phyloP scores from a whole-genome alignment of 495 filamentous ascomycete genomes.

The Daldinia grandis region DNA sequence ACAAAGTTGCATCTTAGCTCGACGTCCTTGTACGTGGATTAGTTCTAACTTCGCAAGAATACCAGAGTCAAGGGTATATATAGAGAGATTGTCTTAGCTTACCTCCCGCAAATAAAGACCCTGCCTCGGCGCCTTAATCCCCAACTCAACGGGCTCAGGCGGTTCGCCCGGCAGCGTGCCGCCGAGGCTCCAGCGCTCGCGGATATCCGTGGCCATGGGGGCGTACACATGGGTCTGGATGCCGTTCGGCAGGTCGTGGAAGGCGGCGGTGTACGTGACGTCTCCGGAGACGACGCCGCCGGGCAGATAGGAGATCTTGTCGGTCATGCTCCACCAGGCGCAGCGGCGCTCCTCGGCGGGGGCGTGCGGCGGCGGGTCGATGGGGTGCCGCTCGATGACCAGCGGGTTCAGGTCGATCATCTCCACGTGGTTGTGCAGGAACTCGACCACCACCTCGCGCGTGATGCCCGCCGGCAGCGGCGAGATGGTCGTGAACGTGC shows the following conservation, averaged over 20 bases:
- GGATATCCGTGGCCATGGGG: constrained; percentile 70
- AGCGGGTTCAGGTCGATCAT: constrained; percentile 88
- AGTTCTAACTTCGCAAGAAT: neutral
- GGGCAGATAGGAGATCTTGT: constrained; percentile 77
- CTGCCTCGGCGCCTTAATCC: constrained; percentile 64
- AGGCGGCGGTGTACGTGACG: constrained; percentile 77
- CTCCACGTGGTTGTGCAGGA: constrained; percentile 73
- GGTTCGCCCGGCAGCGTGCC: constrained; percentile 72
- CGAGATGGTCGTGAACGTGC: constrained; percentile 73
- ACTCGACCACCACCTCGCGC: constrained; percentile 70
- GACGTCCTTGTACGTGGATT: constrained; percentile 59
- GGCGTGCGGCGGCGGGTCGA: constrained; percentile 68
- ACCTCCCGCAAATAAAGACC: constrained; percentile 76
- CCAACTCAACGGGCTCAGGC: constrained; percentile 65
- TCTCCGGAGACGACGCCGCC: constrained; percentile 69
- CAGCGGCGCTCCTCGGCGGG: constrained; percentile 71
- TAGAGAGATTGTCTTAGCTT: neutral
- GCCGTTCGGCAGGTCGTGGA: constrained; percentile 72
- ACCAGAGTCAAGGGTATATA: too few relatives aligned
- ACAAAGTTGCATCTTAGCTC: constrained; percentile 79
- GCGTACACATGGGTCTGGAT: constrained; percentile 80
- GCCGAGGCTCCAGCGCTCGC: constrained; percentile 70
- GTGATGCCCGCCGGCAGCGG: constrained; percentile 72
- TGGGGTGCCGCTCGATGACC: constrained; percentile 71
- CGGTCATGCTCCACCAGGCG: constrained; percentile 75